These are phyloP conservation scores for Astrephomene gubernaculifera DNA, from an alignment of 139 green algal species.

Conservation along the genomic window DNA sequence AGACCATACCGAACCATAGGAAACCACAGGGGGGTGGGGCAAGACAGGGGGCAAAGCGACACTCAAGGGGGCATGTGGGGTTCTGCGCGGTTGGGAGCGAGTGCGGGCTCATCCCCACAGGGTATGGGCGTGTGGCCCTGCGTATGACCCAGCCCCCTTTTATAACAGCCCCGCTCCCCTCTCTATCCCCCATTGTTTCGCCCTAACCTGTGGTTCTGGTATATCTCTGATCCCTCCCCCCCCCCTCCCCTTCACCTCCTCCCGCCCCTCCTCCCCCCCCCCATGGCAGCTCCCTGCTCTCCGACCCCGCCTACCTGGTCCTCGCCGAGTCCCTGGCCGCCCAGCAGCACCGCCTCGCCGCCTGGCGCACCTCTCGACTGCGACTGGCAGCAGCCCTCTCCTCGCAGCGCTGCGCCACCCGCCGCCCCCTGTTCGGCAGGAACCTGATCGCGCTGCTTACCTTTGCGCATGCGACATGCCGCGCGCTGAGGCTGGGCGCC, in stretches of 20 bases:
- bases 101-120: too few species aligned
- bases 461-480: conserved; percentile 7
- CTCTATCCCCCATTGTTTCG: too few species aligned
- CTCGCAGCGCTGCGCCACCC: conserved; percentile 32
- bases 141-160: too few species aligned
- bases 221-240: neutral
- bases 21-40: too few species aligned
- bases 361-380: conserved; percentile 47
- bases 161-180: too few species aligned
- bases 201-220: too few species aligned
- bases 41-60: too few species aligned
- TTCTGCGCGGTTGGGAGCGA: too few species aligned
- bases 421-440: conserved; percentile 50
- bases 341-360: conserved; percentile 40
- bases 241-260: neutral
- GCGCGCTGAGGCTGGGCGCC: conserved; percentile 7
- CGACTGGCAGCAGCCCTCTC: conserved; percentile 26
- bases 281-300: conserved; percentile 34
- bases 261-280: neutral
- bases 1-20: too few species aligned
- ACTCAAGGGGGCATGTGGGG: too few species aligned
- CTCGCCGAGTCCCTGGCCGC: conserved; percentile 29
- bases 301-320: conserved; percentile 44
- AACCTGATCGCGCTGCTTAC: conserved; percentile 29
- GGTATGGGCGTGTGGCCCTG: too few species aligned